Percentiles rank a stretch among this genome's conserved stretches.
phyloP scores from a whole-genome alignment of 2,329 filamentous ascomycete genomes.

The Penicillium italicum region DNA sequence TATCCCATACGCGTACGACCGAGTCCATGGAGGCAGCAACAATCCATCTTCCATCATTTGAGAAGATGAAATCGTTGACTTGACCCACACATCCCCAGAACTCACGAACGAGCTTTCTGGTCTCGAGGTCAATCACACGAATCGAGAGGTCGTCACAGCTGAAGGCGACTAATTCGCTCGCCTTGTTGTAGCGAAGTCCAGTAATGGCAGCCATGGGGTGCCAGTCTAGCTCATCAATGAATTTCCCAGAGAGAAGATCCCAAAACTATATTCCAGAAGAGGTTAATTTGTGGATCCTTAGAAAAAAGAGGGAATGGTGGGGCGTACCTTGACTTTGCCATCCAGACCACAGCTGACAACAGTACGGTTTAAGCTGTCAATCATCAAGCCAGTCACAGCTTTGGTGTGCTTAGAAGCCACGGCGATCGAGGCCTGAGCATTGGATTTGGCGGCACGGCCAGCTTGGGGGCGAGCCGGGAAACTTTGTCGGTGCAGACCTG shows the following conservation, averaged over 20 bases:
- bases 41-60: slow-evolving; percentile 89
- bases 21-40: slow-evolving; percentile 80
- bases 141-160: slow-evolving; percentile 86
- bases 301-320: neutral
- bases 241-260: slow-evolving; percentile 81
- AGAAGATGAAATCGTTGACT: slow-evolving; percentile 83
- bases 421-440: slow-evolving; percentile 32
- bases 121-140: slow-evolving; percentile 84
- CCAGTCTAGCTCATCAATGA: slow-evolving; percentile 81
- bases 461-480: slow-evolving; percentile 78
- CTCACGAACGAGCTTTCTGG: slow-evolving; percentile 85
- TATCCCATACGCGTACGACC: slow-evolving; percentile 83
- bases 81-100: slow-evolving; percentile 74
- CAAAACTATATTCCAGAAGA: slow-evolving; percentile 60
- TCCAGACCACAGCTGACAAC: slow-evolving; percentile 85
- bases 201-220: slow-evolving; percentile 71
- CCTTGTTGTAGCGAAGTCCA: slow-evolving; percentile 73
- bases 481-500: slow-evolving; percentile 78
- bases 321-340: slow-evolving; percentile 71
- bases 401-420: slow-evolving; percentile 71
- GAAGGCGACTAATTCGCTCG: slow-evolving; percentile 81
- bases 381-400: slow-evolving; percentile 77
- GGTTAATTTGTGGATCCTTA: neutral
- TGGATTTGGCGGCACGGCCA: slow-evolving; percentile 50
- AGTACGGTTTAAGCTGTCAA: slow-evolving; percentile 84